Conservation (phyloP, 2,329 filamentous ascomycete species). For the Gliomastix tumulicola region DNA sequence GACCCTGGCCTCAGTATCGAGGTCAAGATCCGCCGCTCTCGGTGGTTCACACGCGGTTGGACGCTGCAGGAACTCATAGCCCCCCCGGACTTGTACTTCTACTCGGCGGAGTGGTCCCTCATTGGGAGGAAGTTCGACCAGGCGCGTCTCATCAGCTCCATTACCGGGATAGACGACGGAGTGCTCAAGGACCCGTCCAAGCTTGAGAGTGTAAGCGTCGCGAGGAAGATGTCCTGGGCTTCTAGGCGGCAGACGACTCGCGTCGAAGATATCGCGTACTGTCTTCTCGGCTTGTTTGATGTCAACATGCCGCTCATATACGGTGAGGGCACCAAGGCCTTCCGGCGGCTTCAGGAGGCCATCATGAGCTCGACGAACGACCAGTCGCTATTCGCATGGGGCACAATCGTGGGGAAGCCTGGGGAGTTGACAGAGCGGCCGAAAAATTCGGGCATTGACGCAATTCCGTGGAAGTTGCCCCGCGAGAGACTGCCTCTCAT, state of each 20-base stretch:
- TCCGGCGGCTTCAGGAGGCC: slow-evolving; percentile 11
- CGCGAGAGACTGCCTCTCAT: too few relatives aligned
- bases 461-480: too few relatives aligned
- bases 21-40: slow-evolving; percentile 5
- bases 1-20: slow-evolving; percentile 1
- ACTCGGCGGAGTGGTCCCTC: slow-evolving; percentile 9
- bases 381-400: too few relatives aligned
- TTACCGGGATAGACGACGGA: slow-evolving; percentile 4
- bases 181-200: neutral
- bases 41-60: slow-evolving; percentile 16
- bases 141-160: slow-evolving; percentile 1
- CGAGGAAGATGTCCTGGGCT: slow-evolving; percentile 11
- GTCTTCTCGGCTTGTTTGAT: slow-evolving; percentile 12
- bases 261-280: slow-evolving; percentile 13
- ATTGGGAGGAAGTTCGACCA: slow-evolving; percentile 1
- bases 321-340: slow-evolving; percentile 11
- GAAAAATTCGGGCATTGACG: too few relatives aligned
- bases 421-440: too few relatives aligned
- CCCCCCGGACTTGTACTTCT: slow-evolving; percentile 13
- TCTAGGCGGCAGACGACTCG: slow-evolving; percentile 8
- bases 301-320: slow-evolving; percentile 14
- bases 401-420: too few relatives aligned
- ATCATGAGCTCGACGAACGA: too few relatives aligned
- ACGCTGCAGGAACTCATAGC: slow-evolving; percentile 56
- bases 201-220: slow-evolving; percentile 5